Base-by-base conservation (phyloP, 116 monocot genomes). In the Cymodocea nodosa region DNA sequence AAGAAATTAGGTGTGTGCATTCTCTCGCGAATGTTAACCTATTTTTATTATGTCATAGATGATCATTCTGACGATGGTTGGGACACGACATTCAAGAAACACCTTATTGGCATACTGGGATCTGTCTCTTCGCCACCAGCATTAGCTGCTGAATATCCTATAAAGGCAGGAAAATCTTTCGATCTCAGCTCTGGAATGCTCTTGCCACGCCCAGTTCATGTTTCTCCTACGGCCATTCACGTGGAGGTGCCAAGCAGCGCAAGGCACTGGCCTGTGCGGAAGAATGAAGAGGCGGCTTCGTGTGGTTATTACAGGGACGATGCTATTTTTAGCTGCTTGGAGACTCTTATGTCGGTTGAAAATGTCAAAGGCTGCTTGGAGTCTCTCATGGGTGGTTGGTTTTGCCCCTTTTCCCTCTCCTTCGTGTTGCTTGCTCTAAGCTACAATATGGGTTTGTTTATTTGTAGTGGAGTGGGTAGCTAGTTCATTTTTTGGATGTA, bases 111-210 rank as follows among this genome's bases (percentile, higher is more conserved):
- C 74, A 76, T 84, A 68, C 52, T 87, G 62, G 84, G 70, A n/a
- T 76, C 84, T 20, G 81, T 87, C 63, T 70, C 83, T 52, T 74
- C 87, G 13, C 81, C 87, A 7, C 87, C 87, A 50, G 83, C 84
- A 50, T 77, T 71, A 53, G 87, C 84, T 49, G 78, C 76, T 14
- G 84, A 84, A 24, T 71, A 66, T 49, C 80, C 80, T 19, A 4
- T 40, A 40, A 65, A 67, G 19, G 53, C 22, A 25, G 35, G 35
- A 4, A 69, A 78, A 55, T 59, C 71, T 51, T 8, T 65, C 6
- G 52, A 55, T 24, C 74, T 52, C 8, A 73, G 51, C 35, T 64
- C 80, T 30, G 20, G 56, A n/a, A 40, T 39, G 35, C 69, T 39
- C 15, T 53, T 71, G 17, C 60, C 67, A 24, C 65, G 77, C 63